A percentile compares a stretch with the other conserved stretches of the same genome.
These are phyloP conservation scores for Agaricales sp. DNA, from an alignment of 1,284 basidiomycete genomes.

Conservation along the genomic window DNA sequence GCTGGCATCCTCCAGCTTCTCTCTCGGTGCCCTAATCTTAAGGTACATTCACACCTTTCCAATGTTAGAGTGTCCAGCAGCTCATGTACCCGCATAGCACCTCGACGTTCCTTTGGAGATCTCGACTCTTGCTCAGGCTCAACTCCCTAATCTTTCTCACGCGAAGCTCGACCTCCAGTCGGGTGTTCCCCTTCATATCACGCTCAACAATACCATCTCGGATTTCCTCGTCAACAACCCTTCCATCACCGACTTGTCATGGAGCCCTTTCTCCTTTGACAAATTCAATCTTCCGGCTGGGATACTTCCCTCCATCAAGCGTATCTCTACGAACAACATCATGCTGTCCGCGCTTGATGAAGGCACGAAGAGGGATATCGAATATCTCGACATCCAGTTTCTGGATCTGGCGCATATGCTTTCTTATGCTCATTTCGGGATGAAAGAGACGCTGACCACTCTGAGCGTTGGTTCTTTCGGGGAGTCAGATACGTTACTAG, in stretches of 20 bases:
- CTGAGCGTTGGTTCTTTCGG: too few relatives aligned
- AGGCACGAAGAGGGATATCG: slow-evolving; percentile 16
- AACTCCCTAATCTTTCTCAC: slow-evolving; percentile 27
- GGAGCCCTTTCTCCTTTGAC: not conserved
- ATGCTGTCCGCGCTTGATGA: slow-evolving; percentile 22
- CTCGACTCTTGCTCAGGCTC: slow-evolving; percentile 20
- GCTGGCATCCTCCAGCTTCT: slow-evolving; percentile 24
- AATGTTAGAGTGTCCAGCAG: too few relatives aligned
- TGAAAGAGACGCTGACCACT: too few relatives aligned
- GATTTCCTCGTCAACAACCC: not conserved
- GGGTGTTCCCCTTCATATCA: slow-evolving; percentile 21
- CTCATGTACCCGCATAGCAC: not conserved
- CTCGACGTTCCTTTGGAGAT: slow-evolving; percentile 34
- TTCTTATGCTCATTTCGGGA: slow-evolving; percentile 16
- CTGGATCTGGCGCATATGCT: slow-evolving; percentile 19
- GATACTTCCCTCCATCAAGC: slow-evolving; percentile 26
- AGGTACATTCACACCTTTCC: too few relatives aligned
- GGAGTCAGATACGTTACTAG: too few relatives aligned
- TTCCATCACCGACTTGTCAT: not conserved
- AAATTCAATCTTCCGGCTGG: not conserved
- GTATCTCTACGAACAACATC: slow-evolving; percentile 21
- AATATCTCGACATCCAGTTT: slow-evolving; percentile 21
- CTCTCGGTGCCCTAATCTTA: slow-evolving; percentile 23
- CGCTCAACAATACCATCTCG: slow-evolving; percentile 14
- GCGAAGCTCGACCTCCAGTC: slow-evolving; percentile 26